Evolutionary conservation across 1,139 yeast species (phyloP).

Genomic region (Taphrina confusa): DNA sequence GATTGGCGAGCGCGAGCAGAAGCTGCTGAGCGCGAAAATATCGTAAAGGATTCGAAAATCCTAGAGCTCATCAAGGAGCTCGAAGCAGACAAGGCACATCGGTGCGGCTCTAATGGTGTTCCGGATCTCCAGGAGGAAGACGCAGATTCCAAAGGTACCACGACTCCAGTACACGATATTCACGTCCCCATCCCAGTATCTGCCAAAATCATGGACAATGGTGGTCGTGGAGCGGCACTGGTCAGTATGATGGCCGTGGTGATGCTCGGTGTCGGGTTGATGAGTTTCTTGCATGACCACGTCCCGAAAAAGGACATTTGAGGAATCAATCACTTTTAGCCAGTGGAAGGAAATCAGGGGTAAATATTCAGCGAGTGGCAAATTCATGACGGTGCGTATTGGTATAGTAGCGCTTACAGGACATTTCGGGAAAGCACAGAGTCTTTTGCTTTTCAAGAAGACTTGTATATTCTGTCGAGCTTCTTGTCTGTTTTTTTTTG

Average conservation of each 20-base stretch:
- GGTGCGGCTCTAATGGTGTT: not conserved
- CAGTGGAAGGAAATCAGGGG: too few species aligned
- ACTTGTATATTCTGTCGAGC: too few species aligned
- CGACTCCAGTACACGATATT: not conserved
- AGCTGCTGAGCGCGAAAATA: slow-evolving; percentile 5
- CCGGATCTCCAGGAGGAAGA: not conserved
- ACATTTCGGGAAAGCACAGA: too few species aligned
- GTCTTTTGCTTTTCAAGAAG: too few species aligned
- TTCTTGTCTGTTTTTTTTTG: too few species aligned
- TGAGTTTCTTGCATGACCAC: slow-evolving; percentile 21
- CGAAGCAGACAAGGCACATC: not conserved
- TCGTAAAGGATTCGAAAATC: not conserved
- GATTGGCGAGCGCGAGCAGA: slow-evolving; percentile 15
- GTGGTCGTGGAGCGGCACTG: slow-evolving; percentile 24
- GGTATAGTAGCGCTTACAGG: too few species aligned
- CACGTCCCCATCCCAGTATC: not conserved
- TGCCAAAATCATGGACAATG: not conserved
- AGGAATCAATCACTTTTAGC: too few species aligned
- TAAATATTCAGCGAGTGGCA: too few species aligned
- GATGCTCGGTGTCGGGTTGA: slow-evolving; percentile 24
- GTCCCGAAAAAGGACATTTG: slow-evolving; percentile 16
- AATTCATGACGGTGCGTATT: too few species aligned
- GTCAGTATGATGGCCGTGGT: slow-evolving; percentile 31
- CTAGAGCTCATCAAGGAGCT: slow-evolving; percentile 6
- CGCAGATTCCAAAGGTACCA: not conserved